These are phyloP conservation scores for Spathaspora sp. DNA, from an alignment of 805 yeast genomes.

Conservation along the genomic window DNA sequence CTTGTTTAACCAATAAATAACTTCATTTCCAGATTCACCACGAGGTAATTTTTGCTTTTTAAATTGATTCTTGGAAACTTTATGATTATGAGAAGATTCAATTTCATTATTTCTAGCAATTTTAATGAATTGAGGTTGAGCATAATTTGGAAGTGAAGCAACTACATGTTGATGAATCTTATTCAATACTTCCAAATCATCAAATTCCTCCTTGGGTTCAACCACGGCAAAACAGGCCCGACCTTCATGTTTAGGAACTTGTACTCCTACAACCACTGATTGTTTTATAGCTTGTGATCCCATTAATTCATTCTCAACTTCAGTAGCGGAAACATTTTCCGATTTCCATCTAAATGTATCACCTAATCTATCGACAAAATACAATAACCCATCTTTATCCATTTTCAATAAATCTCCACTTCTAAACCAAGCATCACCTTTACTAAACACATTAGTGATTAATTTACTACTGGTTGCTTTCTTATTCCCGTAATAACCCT, in stretches of 20 bases:
- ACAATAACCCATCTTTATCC: slow-evolving; percentile 67
- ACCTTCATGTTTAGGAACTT: slow-evolving; percentile 86
- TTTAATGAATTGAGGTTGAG: slow-evolving; percentile 79
- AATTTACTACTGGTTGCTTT: slow-evolving; percentile 78
- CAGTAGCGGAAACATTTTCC: slow-evolving; percentile 90
- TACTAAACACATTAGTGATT: slow-evolving; percentile 64
- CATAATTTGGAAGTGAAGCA: slow-evolving; percentile 69
- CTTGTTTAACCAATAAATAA: slow-evolving; percentile 66
- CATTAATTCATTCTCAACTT: slow-evolving; percentile 77
- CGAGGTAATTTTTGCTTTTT: slow-evolving; percentile 67
- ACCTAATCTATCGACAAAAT: slow-evolving; percentile 89
- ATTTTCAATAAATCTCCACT: slow-evolving; percentile 77
- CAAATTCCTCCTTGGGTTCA: slow-evolving; percentile 41
- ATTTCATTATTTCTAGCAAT: slow-evolving; percentile 49
- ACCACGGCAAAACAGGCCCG: slow-evolving; percentile 89
- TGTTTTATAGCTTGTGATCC: slow-evolving; percentile 49
- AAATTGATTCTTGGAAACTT: slow-evolving; percentile 66
- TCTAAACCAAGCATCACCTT: slow-evolving; percentile 91
- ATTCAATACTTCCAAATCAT: slow-evolving; percentile 33
- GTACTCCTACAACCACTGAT: slow-evolving; percentile 83
- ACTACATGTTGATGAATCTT: slow-evolving; percentile 25
- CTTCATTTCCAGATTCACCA: slow-evolving; percentile 57
- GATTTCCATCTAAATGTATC: slow-evolving; percentile 97
- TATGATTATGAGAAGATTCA: slow-evolving; percentile 74
- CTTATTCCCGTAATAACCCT: slow-evolving; percentile 82